Evolutionary conservation across 2,329 filamentous ascomycete genomes (phyloP).

Genomic region (Clarireedia hainanense): DNA sequence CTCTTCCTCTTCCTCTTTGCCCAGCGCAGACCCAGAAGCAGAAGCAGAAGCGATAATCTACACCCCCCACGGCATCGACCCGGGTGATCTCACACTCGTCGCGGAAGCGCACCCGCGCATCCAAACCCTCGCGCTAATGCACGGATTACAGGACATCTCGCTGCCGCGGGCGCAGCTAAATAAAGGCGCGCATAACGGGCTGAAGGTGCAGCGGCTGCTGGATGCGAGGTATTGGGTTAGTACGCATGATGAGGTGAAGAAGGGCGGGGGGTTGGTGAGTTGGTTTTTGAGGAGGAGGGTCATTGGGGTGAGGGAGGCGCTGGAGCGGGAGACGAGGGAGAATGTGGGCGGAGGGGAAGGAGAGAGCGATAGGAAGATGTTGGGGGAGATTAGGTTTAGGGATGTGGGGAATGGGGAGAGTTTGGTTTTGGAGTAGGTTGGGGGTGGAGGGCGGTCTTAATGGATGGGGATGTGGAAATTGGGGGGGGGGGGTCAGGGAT

Average conservation of each 20-base stretch:
- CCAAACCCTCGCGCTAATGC: constrained; percentile 49
- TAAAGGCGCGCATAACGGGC: constrained; percentile 53
- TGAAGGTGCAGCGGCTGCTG: constrained; percentile 44
- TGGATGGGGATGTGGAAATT: too few species aligned
- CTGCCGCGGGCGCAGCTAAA: constrained; percentile 46
- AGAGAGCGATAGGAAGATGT: constrained; percentile 8
- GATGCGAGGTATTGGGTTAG: constrained; percentile 55
- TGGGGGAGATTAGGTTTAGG: constrained; percentile 16
- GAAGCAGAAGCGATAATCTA: constrained; percentile 50
- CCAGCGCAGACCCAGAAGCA: constrained; percentile 14
- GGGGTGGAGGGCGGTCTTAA: not conserved
- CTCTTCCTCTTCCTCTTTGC: too few species aligned
- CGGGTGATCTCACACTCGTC: constrained; percentile 38
- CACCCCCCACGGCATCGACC: constrained; percentile 53
- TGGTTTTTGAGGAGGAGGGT: constrained; percentile 38
- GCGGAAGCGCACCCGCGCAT: constrained; percentile 38
- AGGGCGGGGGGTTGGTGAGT: constrained; percentile 48
- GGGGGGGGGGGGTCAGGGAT: too few species aligned
- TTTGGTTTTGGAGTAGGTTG: constrained; percentile 16
- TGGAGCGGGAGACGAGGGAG: constrained; percentile 30
- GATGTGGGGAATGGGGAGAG: constrained; percentile 20
- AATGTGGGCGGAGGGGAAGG: constrained; percentile 6
- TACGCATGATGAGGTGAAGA: constrained; percentile 59
- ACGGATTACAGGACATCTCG: constrained; percentile 55
- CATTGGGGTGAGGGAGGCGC: constrained; percentile 38